These are phyloP conservation scores for Didymella sp. DNA, from an alignment of 2,329 filamentous ascomycete species.

Conservation along the genomic window DNA sequence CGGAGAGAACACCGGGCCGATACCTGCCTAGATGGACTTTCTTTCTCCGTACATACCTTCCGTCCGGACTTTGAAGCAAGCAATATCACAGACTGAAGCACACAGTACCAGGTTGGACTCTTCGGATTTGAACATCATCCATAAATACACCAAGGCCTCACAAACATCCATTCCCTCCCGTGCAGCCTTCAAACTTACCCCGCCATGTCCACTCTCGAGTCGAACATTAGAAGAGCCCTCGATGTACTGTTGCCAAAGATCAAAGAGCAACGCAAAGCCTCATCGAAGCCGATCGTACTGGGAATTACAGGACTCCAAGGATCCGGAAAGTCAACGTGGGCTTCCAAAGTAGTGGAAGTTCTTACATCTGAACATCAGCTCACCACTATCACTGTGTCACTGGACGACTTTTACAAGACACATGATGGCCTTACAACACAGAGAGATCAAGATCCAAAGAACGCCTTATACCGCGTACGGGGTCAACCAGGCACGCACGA, in stretches of 20 bases:
- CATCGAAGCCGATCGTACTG: slow-evolving; percentile 74
- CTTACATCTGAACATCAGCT: slow-evolving; percentile 36
- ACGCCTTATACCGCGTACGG: slow-evolving; percentile 79
- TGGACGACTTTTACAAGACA: slow-evolving; percentile 88
- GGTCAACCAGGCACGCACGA: slow-evolving; percentile 89
- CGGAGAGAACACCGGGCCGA: slow-evolving; percentile 18
- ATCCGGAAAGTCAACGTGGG: slow-evolving; percentile 89
- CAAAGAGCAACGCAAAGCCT: slow-evolving; percentile 23
- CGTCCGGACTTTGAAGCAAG: slow-evolving; percentile 1
- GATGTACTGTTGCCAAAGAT: slow-evolving; percentile 41
- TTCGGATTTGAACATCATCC: background rate
- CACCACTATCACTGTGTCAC: slow-evolving; percentile 41
- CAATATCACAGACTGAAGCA: background rate
- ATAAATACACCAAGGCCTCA: background rate
- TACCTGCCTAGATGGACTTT: slow-evolving; percentile 10
- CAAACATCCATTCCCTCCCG: background rate
- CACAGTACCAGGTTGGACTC: background rate
- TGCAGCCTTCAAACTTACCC: background rate
- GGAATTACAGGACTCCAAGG: slow-evolving; percentile 93
- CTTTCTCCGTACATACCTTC: slow-evolving; percentile 4
- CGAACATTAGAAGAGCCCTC: slow-evolving; percentile 40
- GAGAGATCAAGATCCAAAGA: slow-evolving; percentile 69
- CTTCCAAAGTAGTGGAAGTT: slow-evolving; percentile 50
- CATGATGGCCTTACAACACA: slow-evolving; percentile 72
- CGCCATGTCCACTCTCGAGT: slow-evolving; percentile 37